Percentiles rank a stretch among this genome's conserved stretches.
Conservation (phyloP, 192 early-diverging fungal genomes). For the Coemansia sp. region DNA sequence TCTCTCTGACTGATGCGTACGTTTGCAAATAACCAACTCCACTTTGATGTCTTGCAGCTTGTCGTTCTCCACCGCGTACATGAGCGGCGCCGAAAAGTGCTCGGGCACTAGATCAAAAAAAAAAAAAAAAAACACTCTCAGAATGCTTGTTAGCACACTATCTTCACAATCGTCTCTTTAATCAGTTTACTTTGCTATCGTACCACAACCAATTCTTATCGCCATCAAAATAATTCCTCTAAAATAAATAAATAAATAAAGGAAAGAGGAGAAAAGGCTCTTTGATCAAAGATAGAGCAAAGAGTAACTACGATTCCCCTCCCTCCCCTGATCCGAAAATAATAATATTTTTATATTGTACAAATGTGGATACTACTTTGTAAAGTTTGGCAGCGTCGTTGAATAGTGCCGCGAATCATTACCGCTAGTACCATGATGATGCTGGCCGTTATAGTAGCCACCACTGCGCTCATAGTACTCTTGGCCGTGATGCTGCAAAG, state of each 20-base stretch:
- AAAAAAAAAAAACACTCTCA: not conserved
- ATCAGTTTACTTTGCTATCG: too few species aligned
- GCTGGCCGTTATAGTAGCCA: constrained; percentile 12
- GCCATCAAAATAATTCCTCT: constrained; percentile 7
- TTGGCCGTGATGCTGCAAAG: not conserved
- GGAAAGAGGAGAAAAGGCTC: not conserved
- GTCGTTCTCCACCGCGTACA: constrained; percentile 63
- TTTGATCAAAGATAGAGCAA: not conserved
- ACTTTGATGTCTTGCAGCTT: constrained; percentile 61
- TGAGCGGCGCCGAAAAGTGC: constrained; percentile 76
- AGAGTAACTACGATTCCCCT: not conserved
- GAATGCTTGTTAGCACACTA: too few species aligned
- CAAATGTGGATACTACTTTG: not conserved
- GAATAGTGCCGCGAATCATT: constrained; percentile 10
- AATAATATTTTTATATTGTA: not conserved
- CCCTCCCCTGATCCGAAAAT: not conserved
- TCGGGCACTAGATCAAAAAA: constrained; percentile 61
- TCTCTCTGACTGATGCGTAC: constrained; percentile 29
- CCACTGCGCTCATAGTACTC: constrained; percentile 30
- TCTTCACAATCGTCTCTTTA: too few species aligned
- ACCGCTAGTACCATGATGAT: constrained; percentile 1
- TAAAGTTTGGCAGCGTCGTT: constrained; percentile 1
- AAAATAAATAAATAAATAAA: constrained; percentile 8
- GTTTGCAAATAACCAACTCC: constrained; percentile 61
- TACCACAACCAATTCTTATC: constrained; percentile 49